phyloP scores from a whole-genome alignment of 2,329 filamentous ascomycete species.

The Fusarium sp. region DNA sequence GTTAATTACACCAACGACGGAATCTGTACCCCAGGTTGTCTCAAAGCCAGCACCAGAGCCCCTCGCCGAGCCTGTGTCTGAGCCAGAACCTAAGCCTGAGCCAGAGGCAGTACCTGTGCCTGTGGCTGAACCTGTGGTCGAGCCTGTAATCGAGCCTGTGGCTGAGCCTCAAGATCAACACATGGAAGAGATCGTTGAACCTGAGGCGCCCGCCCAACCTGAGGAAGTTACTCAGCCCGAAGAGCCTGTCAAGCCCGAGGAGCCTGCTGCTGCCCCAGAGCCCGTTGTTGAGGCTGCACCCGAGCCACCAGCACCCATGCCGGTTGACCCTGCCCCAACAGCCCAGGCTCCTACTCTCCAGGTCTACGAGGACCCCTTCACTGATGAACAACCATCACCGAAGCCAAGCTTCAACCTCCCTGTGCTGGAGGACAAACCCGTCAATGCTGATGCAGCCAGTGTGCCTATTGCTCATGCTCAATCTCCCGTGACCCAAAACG shows the following conservation, averaged over 20 bases:
- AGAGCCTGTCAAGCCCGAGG: not conserved
- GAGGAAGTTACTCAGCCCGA: not conserved
- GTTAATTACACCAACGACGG: slow-evolving; percentile 23
- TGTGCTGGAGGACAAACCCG: slow-evolving; percentile 68
- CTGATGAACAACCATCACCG: slow-evolving; percentile 59
- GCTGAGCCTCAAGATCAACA: slow-evolving; percentile 48
- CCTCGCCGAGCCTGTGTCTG: not conserved
- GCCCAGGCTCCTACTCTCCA: slow-evolving; percentile 51
- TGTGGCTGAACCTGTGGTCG: not conserved
- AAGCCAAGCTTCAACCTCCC: slow-evolving; percentile 59
- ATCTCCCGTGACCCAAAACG: slow-evolving; percentile 34
- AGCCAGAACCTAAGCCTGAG: not conserved
- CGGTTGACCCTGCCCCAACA: slow-evolving; percentile 21
- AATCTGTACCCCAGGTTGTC: slow-evolving; percentile 14
- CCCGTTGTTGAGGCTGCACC: slow-evolving; percentile 21
- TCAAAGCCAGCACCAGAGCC: slow-evolving; percentile 20
- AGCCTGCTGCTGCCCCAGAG: slow-evolving; percentile 3
- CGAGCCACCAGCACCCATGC: slow-evolving; percentile 6
- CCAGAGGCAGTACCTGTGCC: not conserved
- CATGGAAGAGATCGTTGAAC: slow-evolving; percentile 37
- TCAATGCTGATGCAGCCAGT: slow-evolving; percentile 65
- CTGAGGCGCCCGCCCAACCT: not conserved
- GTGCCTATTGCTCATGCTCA: slow-evolving; percentile 46
- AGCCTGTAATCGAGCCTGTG: slow-evolving; percentile 15
- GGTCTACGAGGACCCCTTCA: slow-evolving; percentile 73